phyloP scores from a whole-genome alignment of 2,329 filamentous ascomycete species.

The Paramyrothecium sp. region DNA sequence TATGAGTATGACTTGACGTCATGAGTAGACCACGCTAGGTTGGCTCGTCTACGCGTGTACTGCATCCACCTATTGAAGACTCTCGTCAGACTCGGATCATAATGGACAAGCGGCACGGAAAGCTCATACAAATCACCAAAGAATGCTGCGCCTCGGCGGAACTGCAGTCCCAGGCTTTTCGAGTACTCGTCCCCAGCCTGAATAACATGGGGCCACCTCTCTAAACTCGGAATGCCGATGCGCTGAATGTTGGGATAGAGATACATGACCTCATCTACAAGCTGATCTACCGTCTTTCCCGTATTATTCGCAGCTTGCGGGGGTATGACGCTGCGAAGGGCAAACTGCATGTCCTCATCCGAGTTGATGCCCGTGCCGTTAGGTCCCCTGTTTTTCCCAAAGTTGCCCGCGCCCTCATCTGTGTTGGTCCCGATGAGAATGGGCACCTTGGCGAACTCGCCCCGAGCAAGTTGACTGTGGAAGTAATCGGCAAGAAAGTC shows the following conservation, averaged over 20 bases:
- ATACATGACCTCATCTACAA: constrained; percentile 13
- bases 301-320: constrained; percentile 9
- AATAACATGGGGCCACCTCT: constrained; percentile 22
- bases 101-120: neutral
- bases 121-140: constrained; percentile 12
- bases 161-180: constrained; percentile 17
- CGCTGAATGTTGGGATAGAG: constrained; percentile 25
- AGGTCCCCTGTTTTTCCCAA: constrained; percentile 13
- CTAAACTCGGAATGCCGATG: constrained; percentile 25
- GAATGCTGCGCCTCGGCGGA: constrained; percentile 18
- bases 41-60: constrained; percentile 15
- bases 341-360: constrained; percentile 18
- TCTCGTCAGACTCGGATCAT: neutral
- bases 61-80: constrained; percentile 10
- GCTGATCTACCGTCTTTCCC: constrained; percentile 15
- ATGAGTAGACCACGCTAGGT: constrained; percentile 16
- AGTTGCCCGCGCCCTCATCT: constrained; percentile 15
- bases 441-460: constrained; percentile 27
- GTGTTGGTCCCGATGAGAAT: constrained; percentile 27
- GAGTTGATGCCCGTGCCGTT: constrained; percentile 16
- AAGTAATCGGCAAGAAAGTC: constrained; percentile 25
- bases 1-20: constrained; percentile 19
- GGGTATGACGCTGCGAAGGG: constrained; percentile 10
- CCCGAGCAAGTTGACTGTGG: constrained; percentile 18
- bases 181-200: constrained; percentile 14